These are phyloP conservation scores for Cyclocybe aegerita DNA, from an alignment of 768 basidiomycete genomes.

Conservation along the genomic window DNA sequence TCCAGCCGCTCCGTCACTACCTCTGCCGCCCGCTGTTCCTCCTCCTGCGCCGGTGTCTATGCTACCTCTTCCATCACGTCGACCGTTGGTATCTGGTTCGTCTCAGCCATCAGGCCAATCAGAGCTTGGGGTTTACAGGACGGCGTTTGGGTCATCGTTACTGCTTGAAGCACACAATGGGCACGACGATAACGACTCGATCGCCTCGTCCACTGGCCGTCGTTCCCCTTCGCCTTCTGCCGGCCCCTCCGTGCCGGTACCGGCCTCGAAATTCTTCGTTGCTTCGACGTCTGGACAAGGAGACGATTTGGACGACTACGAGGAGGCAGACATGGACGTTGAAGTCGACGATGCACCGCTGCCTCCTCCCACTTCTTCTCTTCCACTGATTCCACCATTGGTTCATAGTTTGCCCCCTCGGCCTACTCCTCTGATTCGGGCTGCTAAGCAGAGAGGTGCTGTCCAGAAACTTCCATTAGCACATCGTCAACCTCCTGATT, in stretches of 20 bases:
- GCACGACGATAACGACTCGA: constrained; percentile 22
- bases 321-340: constrained; percentile 21
- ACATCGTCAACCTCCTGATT: neutral
- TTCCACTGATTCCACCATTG: neutral
- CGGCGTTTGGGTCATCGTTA: constrained; percentile 15
- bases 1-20: no score
- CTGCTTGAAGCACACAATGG: constrained; percentile 3
- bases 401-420: constrained; percentile 5
- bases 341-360: constrained; percentile 8
- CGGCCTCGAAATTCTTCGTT: neutral
- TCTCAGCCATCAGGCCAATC: no score
- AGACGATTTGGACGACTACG: constrained; percentile 17
- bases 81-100: no score
- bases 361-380: neutral
- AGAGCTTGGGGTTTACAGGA: neutral
- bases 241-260: neutral
- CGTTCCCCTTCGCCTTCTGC: constrained; percentile 3
- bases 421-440: neutral
- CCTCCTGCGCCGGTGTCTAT: no score
- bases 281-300: constrained; percentile 7
- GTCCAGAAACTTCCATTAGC: neutral
- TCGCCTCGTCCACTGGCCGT: constrained; percentile 19
- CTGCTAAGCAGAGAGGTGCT: neutral
- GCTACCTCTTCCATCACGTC: no score
- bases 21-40: no score